Conservation (phyloP, 116 monocot species). For the Trichopus zeylanicus region DNA sequence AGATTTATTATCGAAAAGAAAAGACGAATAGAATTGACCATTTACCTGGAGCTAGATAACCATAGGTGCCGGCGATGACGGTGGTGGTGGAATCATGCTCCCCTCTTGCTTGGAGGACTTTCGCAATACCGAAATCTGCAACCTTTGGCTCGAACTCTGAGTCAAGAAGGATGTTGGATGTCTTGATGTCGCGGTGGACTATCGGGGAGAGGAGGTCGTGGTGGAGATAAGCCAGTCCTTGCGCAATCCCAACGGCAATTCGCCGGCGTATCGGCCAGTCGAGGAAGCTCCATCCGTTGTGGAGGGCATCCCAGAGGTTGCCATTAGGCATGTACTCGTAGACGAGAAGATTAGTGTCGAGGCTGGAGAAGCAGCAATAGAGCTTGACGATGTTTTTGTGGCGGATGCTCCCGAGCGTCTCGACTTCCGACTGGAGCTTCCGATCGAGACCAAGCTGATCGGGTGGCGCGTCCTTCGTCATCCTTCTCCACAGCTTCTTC, state of each 20-base stretch:
- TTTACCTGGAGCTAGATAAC: constrained; percentile 96
- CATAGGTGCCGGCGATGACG: constrained; percentile 80
- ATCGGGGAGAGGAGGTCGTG: constrained; percentile 79
- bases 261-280: constrained; percentile 70
- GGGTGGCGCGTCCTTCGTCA: constrained; percentile 17
- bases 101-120: constrained; percentile 69
- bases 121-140: constrained; percentile 92
- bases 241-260: constrained; percentile 69
- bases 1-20: too few species aligned
- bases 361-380: constrained; percentile 82
- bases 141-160: constrained; percentile 85
- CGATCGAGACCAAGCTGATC: constrained; percentile 26
- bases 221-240: constrained; percentile 85
- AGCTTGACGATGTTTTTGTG: constrained; percentile 99
- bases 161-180: constrained; percentile 94
- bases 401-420: constrained; percentile 82
- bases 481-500: constrained; percentile 69
- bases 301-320: constrained; percentile 87
- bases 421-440: constrained; percentile 74
- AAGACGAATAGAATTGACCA: too few species aligned
- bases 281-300: constrained; percentile 39
- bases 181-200: constrained; percentile 88
- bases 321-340: constrained; percentile 99
- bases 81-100: constrained; percentile 44
- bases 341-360: constrained; percentile 67